These are phyloP conservation scores for Neurospora intermedia DNA, from an alignment of 495 filamentous ascomycete genomes.

Conservation along the genomic window DNA sequence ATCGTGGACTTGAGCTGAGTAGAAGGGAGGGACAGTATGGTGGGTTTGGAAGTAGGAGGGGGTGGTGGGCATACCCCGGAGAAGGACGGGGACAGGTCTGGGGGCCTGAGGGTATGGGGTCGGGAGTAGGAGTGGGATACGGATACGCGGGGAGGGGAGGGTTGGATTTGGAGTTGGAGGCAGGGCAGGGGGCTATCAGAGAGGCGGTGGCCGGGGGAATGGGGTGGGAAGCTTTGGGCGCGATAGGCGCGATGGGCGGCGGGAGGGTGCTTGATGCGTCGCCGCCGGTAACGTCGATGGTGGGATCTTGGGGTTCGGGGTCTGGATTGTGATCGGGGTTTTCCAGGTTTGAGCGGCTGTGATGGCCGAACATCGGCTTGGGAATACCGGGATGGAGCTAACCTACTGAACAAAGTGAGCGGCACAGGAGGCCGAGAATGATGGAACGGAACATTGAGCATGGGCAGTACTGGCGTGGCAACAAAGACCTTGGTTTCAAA, in stretches of 20 bases:
- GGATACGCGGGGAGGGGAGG: too few relatives aligned
- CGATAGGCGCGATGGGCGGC: neutral
- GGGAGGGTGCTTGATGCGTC: neutral
- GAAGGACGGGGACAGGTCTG: too few relatives aligned
- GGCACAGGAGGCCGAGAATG: neutral
- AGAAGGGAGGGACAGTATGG: neutral
- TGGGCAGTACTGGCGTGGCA: neutral
- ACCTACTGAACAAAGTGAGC: neutral
- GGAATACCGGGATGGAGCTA: neutral
- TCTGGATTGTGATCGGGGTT: neutral
- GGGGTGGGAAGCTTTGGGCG: neutral
- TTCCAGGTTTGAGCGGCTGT: neutral
- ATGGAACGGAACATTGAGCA: neutral
- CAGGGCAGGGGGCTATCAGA: accelerated
- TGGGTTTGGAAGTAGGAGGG: neutral
- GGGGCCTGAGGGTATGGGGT: neutral
- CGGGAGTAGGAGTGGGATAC: too few relatives aligned
- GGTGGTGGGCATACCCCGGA: neutral
- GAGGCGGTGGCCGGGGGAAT: neutral
- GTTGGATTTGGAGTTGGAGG: neutral
- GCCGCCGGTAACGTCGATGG: neutral
- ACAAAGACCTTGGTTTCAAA: neutral
- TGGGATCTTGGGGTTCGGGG: neutral
- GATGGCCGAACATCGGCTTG: neutral
- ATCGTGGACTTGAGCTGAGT: too few relatives aligned